These are phyloP conservation scores for Ceratocystis ficicola DNA, from an alignment of 2,329 filamentous ascomycete species.

Conservation along the genomic window DNA sequence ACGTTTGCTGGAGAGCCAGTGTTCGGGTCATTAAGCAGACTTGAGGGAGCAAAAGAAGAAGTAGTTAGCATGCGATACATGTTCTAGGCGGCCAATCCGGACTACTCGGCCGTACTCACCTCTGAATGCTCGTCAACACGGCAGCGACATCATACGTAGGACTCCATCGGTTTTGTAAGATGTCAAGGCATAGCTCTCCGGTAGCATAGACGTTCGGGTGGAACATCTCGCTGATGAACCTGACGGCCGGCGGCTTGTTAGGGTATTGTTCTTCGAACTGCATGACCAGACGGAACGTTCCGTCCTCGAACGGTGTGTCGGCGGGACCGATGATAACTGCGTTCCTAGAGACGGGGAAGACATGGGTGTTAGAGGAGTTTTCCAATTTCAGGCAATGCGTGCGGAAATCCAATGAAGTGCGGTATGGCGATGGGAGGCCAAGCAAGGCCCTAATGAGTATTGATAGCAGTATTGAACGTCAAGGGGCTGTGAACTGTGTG, in stretches of 20 bases:
- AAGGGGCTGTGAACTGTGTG: background rate
- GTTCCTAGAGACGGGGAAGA: slow-evolving; percentile 52
- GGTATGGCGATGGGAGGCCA: background rate
- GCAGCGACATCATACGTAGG: slow-evolving; percentile 97
- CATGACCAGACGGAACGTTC: slow-evolving; percentile 95
- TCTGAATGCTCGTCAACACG: slow-evolving; percentile 94
- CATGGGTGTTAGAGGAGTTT: slow-evolving; percentile 12
- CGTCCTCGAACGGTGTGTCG: slow-evolving; percentile 96
- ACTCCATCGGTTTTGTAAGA: slow-evolving; percentile 95
- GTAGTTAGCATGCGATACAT: slow-evolving; percentile 26
- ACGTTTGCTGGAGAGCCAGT: slow-evolving; percentile 97
- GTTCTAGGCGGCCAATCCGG: background rate
- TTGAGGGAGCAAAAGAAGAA: slow-evolving; percentile 30
- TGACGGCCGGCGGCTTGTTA: slow-evolving; percentile 94
- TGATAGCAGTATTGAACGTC: background rate
- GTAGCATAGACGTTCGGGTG: slow-evolving; percentile 98
- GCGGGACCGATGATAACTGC: slow-evolving; percentile 95
- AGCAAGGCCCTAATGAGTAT: background rate
- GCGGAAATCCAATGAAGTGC: background rate
- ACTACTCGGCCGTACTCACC: slow-evolving; percentile 39
- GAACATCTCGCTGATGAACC: slow-evolving; percentile 99
- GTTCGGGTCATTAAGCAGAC: slow-evolving; percentile 93
- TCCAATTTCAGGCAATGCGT: too few species aligned
- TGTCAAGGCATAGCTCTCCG: slow-evolving; percentile 90
- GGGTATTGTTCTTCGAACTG: slow-evolving; percentile 98